Conservation (phyloP, 768 basidiomycete genomes). For the Boletus edulis region DNA sequence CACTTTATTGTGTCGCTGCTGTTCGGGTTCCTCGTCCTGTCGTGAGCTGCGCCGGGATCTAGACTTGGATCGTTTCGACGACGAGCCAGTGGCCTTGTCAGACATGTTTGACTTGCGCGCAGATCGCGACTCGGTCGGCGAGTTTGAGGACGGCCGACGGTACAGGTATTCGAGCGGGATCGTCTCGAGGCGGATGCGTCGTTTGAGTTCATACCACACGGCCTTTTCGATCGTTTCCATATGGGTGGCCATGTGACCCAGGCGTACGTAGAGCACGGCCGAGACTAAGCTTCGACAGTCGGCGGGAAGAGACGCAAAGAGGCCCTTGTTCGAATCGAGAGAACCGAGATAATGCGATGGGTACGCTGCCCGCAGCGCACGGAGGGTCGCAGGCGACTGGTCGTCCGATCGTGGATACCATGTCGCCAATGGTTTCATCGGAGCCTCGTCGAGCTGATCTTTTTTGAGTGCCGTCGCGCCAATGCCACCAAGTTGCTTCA, state of each 20-base stretch:
- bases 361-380: constrained; percentile 38
- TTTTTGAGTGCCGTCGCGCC: constrained; percentile 43
- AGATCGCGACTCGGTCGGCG: background rate
- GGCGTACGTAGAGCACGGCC: constrained; percentile 32
- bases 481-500: constrained; percentile 40
- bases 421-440: constrained; percentile 30
- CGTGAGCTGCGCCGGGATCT: constrained; percentile 1
- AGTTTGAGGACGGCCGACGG: constrained; percentile 2
- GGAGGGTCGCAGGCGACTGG: constrained; percentile 28
- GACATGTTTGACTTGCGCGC: constrained; percentile 1
- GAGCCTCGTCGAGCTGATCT: constrained; percentile 36
- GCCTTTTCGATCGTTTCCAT: constrained; percentile 41
- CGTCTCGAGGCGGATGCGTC: constrained; percentile 30
- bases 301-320: constrained; percentile 37
- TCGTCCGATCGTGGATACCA: constrained; percentile 28
- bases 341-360: constrained; percentile 35
- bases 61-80: constrained; percentile 6
- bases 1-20: background rate
- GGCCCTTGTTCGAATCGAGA: constrained; percentile 24
- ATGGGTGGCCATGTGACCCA: constrained; percentile 33
- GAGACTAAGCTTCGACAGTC: constrained; percentile 34
- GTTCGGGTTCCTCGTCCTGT: background rate
- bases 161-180: constrained; percentile 20
- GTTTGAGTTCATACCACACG: constrained; percentile 34
- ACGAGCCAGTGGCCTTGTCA: background rate